phyloP scores from a whole-genome alignment of 805 yeast species.

The Wickerhamiella dianesei region DNA sequence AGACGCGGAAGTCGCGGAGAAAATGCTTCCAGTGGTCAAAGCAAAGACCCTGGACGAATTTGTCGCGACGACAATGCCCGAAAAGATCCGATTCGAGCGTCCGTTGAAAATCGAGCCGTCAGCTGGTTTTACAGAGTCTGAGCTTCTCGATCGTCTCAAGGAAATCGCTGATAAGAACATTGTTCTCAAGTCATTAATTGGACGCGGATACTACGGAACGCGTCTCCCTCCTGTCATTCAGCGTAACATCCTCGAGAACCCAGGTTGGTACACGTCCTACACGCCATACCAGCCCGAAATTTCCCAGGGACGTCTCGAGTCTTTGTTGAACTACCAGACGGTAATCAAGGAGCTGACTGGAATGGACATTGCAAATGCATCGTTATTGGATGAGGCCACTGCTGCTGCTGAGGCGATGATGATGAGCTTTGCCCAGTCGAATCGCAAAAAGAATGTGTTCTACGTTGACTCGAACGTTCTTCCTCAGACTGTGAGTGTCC shows the following conservation, averaged over 20 bases:
- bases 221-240: slow-evolving; percentile 82
- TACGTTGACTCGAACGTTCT: slow-evolving; percentile 67
- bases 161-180: slow-evolving; percentile 64
- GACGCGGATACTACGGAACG: slow-evolving; percentile 91
- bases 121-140: slow-evolving; percentile 67
- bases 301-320: slow-evolving; percentile 89
- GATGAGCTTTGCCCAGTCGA: slow-evolving; percentile 51
- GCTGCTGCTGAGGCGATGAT: slow-evolving; percentile 98
- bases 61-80: slow-evolving; percentile 61
- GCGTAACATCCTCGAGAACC: slow-evolving; percentile 81
- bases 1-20: slow-evolving; percentile 41
- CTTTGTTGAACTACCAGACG: slow-evolving; percentile 87
- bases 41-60: slow-evolving; percentile 57
- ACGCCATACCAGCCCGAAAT: slow-evolving; percentile 98
- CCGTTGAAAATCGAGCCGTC: slow-evolving; percentile 52
- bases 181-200: slow-evolving; percentile 63
- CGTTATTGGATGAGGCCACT: slow-evolving; percentile 88
- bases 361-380: slow-evolving; percentile 86
- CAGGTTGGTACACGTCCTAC: slow-evolving; percentile 97
- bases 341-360: slow-evolving; percentile 83
- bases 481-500: slow-evolving; percentile 73
- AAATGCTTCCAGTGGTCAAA: slow-evolving; percentile 57
- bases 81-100: slow-evolving; percentile 55
- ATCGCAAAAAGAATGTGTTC: slow-evolving; percentile 54
- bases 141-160: slow-evolving; percentile 57